Evolutionary conservation across 768 basidiomycete genomes (phyloP).

Genomic region (Lentinula sp.): DNA sequence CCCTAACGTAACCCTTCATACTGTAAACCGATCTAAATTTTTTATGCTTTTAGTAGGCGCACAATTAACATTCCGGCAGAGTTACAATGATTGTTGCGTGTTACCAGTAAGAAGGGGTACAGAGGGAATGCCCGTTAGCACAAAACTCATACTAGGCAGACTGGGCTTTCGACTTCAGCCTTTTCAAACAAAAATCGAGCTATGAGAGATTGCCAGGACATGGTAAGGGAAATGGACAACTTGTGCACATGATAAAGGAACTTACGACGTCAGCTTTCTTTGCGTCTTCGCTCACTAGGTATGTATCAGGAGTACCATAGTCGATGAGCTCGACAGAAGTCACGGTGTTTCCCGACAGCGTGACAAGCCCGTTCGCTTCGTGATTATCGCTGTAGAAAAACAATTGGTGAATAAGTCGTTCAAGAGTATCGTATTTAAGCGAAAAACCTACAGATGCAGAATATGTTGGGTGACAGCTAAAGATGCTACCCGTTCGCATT

Average conservation of each 20-base stretch:
- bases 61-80: no score
- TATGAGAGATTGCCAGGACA: neutral
- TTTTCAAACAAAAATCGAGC: neutral
- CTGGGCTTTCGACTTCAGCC: neutral
- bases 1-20: slow-evolving; percentile 40
- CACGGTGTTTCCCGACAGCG: neutral
- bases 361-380: neutral
- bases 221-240: neutral
- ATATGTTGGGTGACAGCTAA: neutral
- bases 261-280: neutral
- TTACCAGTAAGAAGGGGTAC: no score
- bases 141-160: neutral
- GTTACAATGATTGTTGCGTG: no score
- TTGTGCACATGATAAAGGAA: neutral
- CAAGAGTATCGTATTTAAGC: neutral
- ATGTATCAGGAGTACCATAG: neutral
- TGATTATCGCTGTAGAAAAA: neutral
- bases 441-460: neutral
- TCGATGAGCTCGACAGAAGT: neutral
- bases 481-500: neutral
- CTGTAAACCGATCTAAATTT: no score
- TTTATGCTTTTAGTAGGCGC: no score
- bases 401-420: neutral
- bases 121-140: no score
- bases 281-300: neutral